Percentiles rank a stretch among this genome's conserved stretches.
Conservation (phyloP, 2,329 filamentous ascomycete species). For the Rugonectria rugulosa region DNA sequence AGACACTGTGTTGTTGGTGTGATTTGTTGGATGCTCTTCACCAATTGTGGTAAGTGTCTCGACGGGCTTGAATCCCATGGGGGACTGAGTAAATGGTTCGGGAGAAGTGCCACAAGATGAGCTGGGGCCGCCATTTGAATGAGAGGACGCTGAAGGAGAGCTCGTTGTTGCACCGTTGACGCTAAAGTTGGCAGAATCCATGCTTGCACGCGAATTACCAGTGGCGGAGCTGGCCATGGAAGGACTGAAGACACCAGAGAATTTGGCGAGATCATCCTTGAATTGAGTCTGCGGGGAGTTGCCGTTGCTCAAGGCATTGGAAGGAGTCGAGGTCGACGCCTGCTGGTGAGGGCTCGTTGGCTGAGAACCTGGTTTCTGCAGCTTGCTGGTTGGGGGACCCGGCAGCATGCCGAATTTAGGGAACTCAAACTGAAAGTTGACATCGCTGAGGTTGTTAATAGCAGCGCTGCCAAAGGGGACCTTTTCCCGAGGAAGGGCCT, state of each 20-base stretch:
- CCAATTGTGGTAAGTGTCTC: conserved; percentile 71
- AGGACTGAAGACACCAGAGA: conserved; percentile 67
- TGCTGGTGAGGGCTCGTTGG: conserved; percentile 43
- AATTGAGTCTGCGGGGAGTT: conserved; percentile 38
- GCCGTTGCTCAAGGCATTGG: conserved; percentile 41
- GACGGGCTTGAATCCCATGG: conserved; percentile 67
- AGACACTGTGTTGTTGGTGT: conserved; percentile 45
- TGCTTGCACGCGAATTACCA: conserved; percentile 57
- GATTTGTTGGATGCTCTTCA: conserved; percentile 63
- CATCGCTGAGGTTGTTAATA: conserved; percentile 70
- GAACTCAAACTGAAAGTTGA: conserved; percentile 95
- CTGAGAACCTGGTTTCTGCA: conserved; percentile 39
- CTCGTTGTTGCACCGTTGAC: conserved; percentile 64
- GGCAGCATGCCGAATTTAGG: conserved; percentile 87
- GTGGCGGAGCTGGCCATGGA: conserved; percentile 54
- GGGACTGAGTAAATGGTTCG: conserved; percentile 77
- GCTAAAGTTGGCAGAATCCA: conserved; percentile 59
- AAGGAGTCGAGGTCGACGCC: conserved; percentile 34
- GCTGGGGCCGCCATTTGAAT: conserved; percentile 65
- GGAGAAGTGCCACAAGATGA: conserved; percentile 81
- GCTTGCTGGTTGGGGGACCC: conserved; percentile 48
- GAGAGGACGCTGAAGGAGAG: conserved; percentile 70
- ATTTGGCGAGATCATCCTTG: conserved; percentile 62
- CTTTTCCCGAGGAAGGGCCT: conserved; percentile 50
- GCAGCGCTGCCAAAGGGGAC: conserved; percentile 53